Base-by-base conservation (phyloP, 441 rosid species). In the Adansonia grandidieri region DNA sequence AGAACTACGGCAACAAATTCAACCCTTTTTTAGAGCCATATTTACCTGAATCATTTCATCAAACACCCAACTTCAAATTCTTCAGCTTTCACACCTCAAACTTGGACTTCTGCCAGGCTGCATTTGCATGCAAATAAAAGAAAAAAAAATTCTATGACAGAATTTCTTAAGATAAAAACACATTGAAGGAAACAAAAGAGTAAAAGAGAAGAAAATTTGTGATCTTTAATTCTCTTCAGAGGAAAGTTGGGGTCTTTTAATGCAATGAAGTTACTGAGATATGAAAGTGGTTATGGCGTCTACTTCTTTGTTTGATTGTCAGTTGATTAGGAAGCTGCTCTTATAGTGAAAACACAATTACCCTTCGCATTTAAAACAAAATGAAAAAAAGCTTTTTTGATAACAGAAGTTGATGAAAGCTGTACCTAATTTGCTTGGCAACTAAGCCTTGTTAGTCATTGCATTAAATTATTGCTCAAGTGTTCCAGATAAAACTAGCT, bases 201-300 rank as follows among this genome's bases (percentile, higher is more conserved):
- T 0, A 28, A 28, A 42, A 54, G 32, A 61, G 62, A 61, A 56
- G 68, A 53, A 74, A 81, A 56, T 14, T 10, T 17, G 54, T 6
- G 80, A 77, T 48, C 79, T 62, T 60, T 2, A 67, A 24, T 11
- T 20, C 42, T 74, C 14, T 50, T n/a, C 1, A 45, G 15, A 48
- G 63, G 64, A 62, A 78, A 63, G 65, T 32, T 19, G 42, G 40
- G 67, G 57, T 73, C 51, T 79, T 28, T 53, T 17, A 19, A 22
- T 13, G 72, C 54, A 67, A 44, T 15, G 45, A 19, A 14, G n/a
- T 15, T 50, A 19, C 8, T 13, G 68, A 22, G 75, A 28, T 24
- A 56, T 24, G 61, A 66, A 32, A 14, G 80, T 60, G 82, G 85
- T 80, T 84, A 79, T 79, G 82, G 86, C 42, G 79, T 80, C 84